Conservation (phyloP, 2,329 filamentous ascomycete species). For the Drechslera avenae region DNA sequence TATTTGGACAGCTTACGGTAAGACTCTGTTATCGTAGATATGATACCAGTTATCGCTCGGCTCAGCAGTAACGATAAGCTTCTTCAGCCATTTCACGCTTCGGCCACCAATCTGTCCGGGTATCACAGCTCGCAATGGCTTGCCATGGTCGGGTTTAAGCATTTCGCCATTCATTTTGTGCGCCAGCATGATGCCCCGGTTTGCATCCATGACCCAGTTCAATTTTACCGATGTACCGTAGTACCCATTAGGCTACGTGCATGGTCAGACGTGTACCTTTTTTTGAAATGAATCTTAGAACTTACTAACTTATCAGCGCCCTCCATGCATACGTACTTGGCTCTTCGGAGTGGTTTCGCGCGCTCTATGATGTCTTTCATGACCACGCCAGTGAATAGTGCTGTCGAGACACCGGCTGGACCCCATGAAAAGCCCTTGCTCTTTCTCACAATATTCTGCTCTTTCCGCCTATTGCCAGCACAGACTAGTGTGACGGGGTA, state of each 20-base stretch:
- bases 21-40: conserved; percentile 87
- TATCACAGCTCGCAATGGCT: conserved; percentile 79
- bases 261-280: conserved; percentile 15
- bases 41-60: conserved; percentile 96
- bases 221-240: conserved; percentile 89
- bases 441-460: conserved; percentile 89
- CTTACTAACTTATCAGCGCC: conserved; percentile 77
- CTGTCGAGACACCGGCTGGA: conserved; percentile 82
- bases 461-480: conserved; percentile 88
- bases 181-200: conserved; percentile 83
- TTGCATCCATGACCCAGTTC: conserved; percentile 84
- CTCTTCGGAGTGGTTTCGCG: conserved; percentile 70
- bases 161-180: conserved; percentile 89
- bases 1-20: conserved; percentile 61
- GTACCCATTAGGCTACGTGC: conserved; percentile 74
- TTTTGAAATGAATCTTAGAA: neutral
- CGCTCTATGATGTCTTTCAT: conserved; percentile 72
- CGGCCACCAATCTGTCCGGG: conserved; percentile 90
- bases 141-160: conserved; percentile 82
- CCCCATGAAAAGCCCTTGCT: conserved; percentile 96
- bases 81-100: conserved; percentile 92
- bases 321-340: conserved; percentile 87
- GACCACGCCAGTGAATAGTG: conserved; percentile 82
- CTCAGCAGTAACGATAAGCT: conserved; percentile 73
- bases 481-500: conserved; percentile 89